These are phyloP conservation scores for Kockovaella imperatae DNA, from an alignment of 768 basidiomycete genomes.

Conservation along the genomic window DNA sequence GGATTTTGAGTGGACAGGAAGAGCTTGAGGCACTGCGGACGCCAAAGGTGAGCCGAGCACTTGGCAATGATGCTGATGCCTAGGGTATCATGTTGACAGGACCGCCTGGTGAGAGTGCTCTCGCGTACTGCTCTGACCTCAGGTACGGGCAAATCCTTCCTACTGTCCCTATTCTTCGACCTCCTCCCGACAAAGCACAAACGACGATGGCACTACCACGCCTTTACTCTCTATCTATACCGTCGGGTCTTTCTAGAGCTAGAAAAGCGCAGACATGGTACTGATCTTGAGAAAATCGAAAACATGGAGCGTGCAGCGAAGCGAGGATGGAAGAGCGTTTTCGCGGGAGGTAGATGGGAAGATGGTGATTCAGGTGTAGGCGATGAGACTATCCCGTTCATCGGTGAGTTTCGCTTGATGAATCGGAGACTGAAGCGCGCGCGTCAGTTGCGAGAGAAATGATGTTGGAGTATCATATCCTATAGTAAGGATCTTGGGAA, in stretches of 20 bases:
- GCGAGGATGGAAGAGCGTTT: constrained; percentile 42
- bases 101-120: constrained; percentile 45
- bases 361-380: constrained; percentile 33
- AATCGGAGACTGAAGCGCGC: not conserved
- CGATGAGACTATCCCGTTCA: constrained; percentile 44
- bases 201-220: constrained; percentile 55
- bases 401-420: constrained; percentile 21
- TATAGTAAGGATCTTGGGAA: constrained; percentile 25
- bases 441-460: constrained; percentile 37
- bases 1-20: constrained; percentile 50
- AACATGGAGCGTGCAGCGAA: constrained; percentile 37
- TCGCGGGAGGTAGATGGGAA: constrained; percentile 37
- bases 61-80: not conserved
- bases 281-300: constrained; percentile 8
- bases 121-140: not conserved
- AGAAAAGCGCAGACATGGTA: constrained; percentile 31
- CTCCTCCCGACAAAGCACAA: constrained; percentile 53
- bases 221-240: constrained; percentile 55
- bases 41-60: constrained; percentile 48
- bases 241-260: constrained; percentile 54
- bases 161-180: constrained; percentile 56
- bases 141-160: constrained; percentile 54
- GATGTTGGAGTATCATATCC: constrained; percentile 41
- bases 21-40: constrained; percentile 52
- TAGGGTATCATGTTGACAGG: constrained; percentile 53